phyloP scores from a whole-genome alignment of 495 filamentous ascomycete species.

The Hypoxylon lienhwacheense region DNA sequence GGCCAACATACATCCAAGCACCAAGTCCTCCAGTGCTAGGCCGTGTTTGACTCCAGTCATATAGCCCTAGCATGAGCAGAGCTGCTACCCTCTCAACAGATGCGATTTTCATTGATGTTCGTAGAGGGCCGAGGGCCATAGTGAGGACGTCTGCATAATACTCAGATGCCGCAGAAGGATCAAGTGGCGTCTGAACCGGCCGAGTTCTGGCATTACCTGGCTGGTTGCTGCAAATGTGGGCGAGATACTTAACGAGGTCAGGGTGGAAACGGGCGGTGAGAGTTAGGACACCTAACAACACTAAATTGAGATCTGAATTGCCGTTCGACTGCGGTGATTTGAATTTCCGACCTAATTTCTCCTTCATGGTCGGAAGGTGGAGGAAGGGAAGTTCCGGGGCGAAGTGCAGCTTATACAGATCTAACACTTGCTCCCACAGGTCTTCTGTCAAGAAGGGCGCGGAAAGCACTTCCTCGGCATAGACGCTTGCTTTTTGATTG shows the following conservation, averaged over 20 bases:
- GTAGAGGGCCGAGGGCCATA: constrained; percentile 61
- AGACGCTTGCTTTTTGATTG: constrained; percentile 34
- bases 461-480: constrained; percentile 55
- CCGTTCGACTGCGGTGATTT: constrained; percentile 50
- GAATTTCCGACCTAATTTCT: constrained; percentile 49
- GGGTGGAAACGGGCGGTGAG: constrained; percentile 79
- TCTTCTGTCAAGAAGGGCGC: constrained; percentile 64
- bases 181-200: constrained; percentile 39
- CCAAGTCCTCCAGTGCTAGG: constrained; percentile 63
- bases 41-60: constrained; percentile 77
- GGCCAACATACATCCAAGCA: constrained; percentile 77
- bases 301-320: constrained; percentile 55
- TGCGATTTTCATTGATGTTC: constrained; percentile 56
- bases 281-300: constrained; percentile 75
- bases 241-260: constrained; percentile 65
- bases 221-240: constrained; percentile 42
- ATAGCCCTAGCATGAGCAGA: constrained; percentile 77
- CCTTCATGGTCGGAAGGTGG: constrained; percentile 74
- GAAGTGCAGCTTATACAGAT: constrained; percentile 81
- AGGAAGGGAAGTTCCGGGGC: constrained; percentile 82
- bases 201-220: constrained; percentile 42
- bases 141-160: constrained; percentile 75
- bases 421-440: constrained; percentile 71
- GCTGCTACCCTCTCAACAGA: constrained; percentile 75
- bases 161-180: constrained; percentile 71